These are phyloP conservation scores for Dothistroma septosporum DNA, from an alignment of 2,329 filamentous ascomycete genomes.

Conservation along the genomic window DNA sequence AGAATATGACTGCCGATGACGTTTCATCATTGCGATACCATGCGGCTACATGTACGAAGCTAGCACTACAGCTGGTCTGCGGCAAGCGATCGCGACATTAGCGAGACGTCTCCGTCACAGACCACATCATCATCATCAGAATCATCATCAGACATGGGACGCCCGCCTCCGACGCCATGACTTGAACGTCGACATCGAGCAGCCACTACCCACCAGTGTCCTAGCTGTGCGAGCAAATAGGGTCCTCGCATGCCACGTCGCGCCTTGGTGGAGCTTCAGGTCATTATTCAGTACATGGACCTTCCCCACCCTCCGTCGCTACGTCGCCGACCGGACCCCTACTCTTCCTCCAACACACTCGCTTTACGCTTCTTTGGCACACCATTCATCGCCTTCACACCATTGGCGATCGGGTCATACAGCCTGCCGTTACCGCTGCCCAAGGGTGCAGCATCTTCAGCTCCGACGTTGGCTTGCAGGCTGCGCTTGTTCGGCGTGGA, in stretches of 20 bases:
- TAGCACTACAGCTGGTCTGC: neutral
- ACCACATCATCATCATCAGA: neutral
- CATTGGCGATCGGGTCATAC: conserved; percentile 4
- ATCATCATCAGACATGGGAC: neutral
- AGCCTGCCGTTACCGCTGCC: neutral
- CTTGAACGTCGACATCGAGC: neutral
- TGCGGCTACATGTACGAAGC: neutral
- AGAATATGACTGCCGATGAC: neutral
- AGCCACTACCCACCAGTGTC: neutral
- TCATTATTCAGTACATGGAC: neutral
- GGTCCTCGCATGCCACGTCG: neutral
- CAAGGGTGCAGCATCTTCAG: conserved; percentile 7
- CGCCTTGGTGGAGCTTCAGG: neutral
- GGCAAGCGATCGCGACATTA: neutral
- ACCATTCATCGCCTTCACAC: conserved; percentile 4
- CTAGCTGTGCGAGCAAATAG: neutral
- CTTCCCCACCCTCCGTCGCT: neutral
- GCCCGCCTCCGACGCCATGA: neutral
- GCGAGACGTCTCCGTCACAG: neutral
- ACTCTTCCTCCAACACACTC: conserved; percentile 20
- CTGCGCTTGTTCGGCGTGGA: neutral
- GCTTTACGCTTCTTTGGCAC: conserved; percentile 26
- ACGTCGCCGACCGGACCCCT: neutral
- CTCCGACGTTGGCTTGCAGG: conserved; percentile 15
- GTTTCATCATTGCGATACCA: neutral